Base-by-base conservation (phyloP, 2,329 filamentous ascomycete genomes). In the Aspergillus pseudoglaucus region DNA sequence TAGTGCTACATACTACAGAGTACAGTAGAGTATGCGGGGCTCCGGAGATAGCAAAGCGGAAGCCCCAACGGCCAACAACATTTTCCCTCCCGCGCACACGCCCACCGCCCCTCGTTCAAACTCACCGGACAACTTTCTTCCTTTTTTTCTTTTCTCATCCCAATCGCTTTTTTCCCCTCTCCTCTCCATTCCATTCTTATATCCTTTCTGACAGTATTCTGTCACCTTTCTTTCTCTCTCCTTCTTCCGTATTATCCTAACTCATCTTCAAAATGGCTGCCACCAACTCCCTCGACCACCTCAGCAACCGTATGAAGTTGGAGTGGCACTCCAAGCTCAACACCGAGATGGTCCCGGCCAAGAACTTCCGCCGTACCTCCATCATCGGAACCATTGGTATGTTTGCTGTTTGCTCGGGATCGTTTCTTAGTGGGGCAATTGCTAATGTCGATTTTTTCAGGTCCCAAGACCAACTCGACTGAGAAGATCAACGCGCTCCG, bases 401-500 rank as follows among this genome's bases (percentile, higher is more conserved):
- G 76, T 59, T 41, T 40, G 18, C 20, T 20, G 45, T 38, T 43
- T 35, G 6, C 9, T 44, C 47, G 38, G 51, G 45, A 25, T 7
- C 22, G 6, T 41, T 37, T n/a, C 3, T 37, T 37, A 18, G n/a
- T 37, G 33, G 42, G 10, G 9, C 23, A 27, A 22, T 42, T 23
- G 25, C 18, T 42, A 27, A 15, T 17, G 9, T 8, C 40, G n/a
- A 33, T 35, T 48, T 12, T 49, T 27, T 14, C 57, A 81, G 80
- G 93, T 54, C 93, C 93, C 69, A 98, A 97, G 85, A 98, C 93
- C 63, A 98, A 98, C 81, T 95, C 89, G 33, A 85, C 90, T 49
- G 88, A 96, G 78, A 90, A 90, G 74, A 95, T 98, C 77, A 97
- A 97, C 76, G 81, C 84, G 71, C 87, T 98, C 64, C 88, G 91